Base-by-base conservation (phyloP, 345 rosid genomes). In the Citrus inodora region DNA sequence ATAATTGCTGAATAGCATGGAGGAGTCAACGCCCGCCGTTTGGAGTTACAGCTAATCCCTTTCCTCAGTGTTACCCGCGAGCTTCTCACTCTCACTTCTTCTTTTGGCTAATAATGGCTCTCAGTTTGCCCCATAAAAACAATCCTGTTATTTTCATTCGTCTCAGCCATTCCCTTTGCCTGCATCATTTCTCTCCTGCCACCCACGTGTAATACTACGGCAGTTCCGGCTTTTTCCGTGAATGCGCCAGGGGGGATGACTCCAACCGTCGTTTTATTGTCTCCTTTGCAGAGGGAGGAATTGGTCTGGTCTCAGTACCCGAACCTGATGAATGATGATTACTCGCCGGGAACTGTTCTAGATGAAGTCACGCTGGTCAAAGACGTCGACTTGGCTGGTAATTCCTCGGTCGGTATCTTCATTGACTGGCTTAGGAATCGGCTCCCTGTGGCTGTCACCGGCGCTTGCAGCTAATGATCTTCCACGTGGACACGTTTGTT, bases 181-280 rank as follows among this genome's bases (percentile, higher is more conserved):
- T 90, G 83, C 81, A 81, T 94, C 71, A 79, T 92, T 71, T 87
- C 89, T 73, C 82, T 83, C 90, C 98, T 8, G 2, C 93, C 22
- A 89, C 90, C 61, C 97, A 86, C 70, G 93, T 89, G 73, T 86
- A 84, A 87, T 89, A 81, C 80, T 93, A 92, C 90, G 87, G 86
- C 38, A 88, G 97, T 87, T 71, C 90, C 79, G 94, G 97, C n/a
- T 89, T 82, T 83, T 38, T 95, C 84, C 94, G 95, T 21, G 98
- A 93, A 86, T 89, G 92, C 87, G 93, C 95, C 81, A 93, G 92
- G 90, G 88, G 98, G 97, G 98, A 95, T 84, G 86, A 83, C 3
- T 80, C 76, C 37, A 78, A 85, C 81, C 87, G 82, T 71, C 91
- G 95, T 19, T 93, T 95, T 88, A 86, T 95, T 79, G 93, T 92